These are phyloP conservation scores for Dissoconium aciculare DNA, from an alignment of 2,329 filamentous ascomycete species.

Conservation along the genomic window DNA sequence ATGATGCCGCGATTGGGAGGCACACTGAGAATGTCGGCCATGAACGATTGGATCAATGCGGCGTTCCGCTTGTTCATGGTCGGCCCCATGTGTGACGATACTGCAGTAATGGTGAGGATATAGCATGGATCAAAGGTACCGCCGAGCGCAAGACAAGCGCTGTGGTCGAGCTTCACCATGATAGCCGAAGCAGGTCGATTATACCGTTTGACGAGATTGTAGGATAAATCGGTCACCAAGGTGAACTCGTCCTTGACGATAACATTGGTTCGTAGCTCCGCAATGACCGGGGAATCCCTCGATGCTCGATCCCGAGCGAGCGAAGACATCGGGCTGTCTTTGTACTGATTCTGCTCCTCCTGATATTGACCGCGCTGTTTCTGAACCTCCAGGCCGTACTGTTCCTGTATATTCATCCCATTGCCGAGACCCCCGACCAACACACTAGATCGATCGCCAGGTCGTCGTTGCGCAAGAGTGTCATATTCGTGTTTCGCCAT, in stretches of 20 bases:
- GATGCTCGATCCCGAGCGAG: constrained; percentile 28
- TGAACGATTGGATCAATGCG: constrained; percentile 58
- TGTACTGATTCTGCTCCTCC: constrained; percentile 23
- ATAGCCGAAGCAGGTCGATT: constrained; percentile 59
- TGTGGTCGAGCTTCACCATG: constrained; percentile 61
- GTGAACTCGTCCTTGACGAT: constrained; percentile 57
- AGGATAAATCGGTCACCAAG: constrained; percentile 58
- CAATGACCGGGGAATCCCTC: constrained; percentile 34
- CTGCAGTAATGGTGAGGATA: constrained; percentile 55
- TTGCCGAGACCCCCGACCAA: no score
- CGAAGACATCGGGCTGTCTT: constrained; percentile 14
- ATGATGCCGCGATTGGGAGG: constrained; percentile 52
- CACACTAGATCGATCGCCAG: neutral
- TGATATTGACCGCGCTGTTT: constrained; percentile 24
- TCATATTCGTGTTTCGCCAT: neutral
- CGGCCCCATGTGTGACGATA: constrained; percentile 53
- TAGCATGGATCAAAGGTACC: constrained; percentile 69
- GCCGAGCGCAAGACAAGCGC: constrained; percentile 58
- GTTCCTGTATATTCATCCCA: no score
- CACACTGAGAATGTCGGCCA: constrained; percentile 57
- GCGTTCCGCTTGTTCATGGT: constrained; percentile 71
- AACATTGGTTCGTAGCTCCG: constrained; percentile 35
- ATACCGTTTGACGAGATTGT: constrained; percentile 59
- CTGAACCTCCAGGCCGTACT: no score
- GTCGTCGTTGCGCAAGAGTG: neutral